Base-by-base conservation (phyloP, 1,284 basidiomycete species). In the Puccinia hordei region DNA sequence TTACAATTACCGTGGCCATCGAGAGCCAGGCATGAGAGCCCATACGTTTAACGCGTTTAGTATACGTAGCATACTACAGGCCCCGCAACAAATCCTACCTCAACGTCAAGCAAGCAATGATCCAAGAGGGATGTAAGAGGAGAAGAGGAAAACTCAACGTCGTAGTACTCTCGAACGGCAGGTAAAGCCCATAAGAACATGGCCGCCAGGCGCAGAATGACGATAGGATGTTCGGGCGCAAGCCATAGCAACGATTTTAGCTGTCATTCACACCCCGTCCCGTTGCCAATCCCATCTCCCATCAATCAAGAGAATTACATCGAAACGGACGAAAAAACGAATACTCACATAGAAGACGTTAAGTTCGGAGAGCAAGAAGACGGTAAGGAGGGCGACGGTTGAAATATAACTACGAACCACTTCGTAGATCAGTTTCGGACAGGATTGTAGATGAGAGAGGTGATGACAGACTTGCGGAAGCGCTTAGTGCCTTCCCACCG, bases 21-120 rank as follows among this genome's bases (percentile, higher is more conserved):
- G 93, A 87, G 55, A 93, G 87, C 92, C 92, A 93, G 55, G 90
- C 90, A 85, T 94, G 92, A 82, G 92, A 91, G 1, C 92, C 92
- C 92, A 94, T 93, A 77, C 92, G 88, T 82, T 91, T 90, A 41
- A 91, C 91, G 83, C 88, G 90, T 84, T 92, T 92, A 22, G 82
- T 81, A 79, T 82, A 63, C 22, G 65, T 71, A 53, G 66, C 73
- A 80, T 81, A 82, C 73, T 81, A 73, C 51, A 44, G 5, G 38
- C 24, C 77, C 22, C 74, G 38, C 53, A 65, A 72, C n/a, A 46
- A 46, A 69, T 2, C 6, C 51, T 8, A 24, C 24, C 17, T 65
- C 53, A 68, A 66, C 38, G 59, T 6, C 22, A 30, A 59, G 30
- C 44, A 51, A 30, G 46, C 15, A 51, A 27, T 30, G 68, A n/a